Evolutionary conservation across 768 basidiomycete species (phyloP).

Genomic region (Lactifluus piperatus): DNA sequence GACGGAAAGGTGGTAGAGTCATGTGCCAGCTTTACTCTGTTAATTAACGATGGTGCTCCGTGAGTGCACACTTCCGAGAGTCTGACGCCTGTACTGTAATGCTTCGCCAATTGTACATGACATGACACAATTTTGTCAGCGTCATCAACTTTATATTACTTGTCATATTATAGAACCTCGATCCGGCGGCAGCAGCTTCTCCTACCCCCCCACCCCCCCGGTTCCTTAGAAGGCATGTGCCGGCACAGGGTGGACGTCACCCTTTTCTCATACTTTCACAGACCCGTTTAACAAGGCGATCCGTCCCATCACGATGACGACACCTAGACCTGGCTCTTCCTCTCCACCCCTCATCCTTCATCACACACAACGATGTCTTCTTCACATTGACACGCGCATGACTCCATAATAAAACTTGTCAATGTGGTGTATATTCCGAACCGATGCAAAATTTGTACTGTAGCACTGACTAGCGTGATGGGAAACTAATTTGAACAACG

Average conservation of each 20-base stretch:
- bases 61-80: too few relatives aligned
- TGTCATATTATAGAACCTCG: not conserved
- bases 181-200: not conserved
- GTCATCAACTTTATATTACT: not conserved
- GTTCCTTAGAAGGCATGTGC: not conserved
- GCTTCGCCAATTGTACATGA: too few relatives aligned
- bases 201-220: not conserved
- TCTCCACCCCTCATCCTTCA: not conserved
- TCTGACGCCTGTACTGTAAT: not conserved
- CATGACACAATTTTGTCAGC: not conserved
- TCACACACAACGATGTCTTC: not conserved
- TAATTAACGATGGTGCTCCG: too few relatives aligned
- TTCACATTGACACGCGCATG: conserved; percentile 4
- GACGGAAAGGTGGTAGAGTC: not conserved
- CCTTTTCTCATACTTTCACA: not conserved
- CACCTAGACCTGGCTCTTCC: not conserved
- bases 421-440: not conserved
- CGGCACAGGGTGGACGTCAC: not conserved
- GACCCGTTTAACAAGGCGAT: not conserved
- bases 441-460: conserved; percentile 1
- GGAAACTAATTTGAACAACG: not conserved
- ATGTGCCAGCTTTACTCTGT: too few relatives aligned
- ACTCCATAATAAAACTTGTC: not conserved
- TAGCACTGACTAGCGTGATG: not conserved
- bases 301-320: conserved; percentile 2